These are phyloP conservation scores for Myriosclerotinia duriaeana DNA, from an alignment of 2,329 filamentous ascomycete species.

Conservation along the genomic window DNA sequence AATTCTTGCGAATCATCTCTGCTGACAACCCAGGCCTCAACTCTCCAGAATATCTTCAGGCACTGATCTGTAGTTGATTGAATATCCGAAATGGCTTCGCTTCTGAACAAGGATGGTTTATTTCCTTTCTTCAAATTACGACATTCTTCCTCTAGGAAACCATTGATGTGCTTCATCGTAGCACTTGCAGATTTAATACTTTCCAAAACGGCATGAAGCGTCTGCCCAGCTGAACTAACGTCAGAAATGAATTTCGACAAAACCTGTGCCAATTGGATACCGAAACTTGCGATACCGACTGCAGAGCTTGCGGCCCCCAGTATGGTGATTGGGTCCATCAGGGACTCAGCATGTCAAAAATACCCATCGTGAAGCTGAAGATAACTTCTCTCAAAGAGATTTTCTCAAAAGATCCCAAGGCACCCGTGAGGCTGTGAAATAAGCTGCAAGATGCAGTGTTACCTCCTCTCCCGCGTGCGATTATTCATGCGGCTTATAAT, in stretches of 20 bases:
- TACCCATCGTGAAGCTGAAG: not conserved
- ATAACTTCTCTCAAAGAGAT: not conserved
- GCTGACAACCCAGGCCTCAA: constrained; percentile 7
- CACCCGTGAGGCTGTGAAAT: not conserved
- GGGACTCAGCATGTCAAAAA: not conserved
- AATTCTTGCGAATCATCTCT: not conserved
- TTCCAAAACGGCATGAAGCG: not conserved
- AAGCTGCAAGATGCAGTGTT: not conserved
- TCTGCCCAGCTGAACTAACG: not conserved
- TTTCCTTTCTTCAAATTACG: not conserved
- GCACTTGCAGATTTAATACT: constrained; percentile 6
- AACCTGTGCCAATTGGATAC: constrained; percentile 11
- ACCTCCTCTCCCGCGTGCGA: too few relatives aligned
- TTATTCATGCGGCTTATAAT: too few relatives aligned
- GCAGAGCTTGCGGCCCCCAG: constrained; percentile 20
- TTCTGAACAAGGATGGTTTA: not conserved
- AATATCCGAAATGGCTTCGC: not conserved
- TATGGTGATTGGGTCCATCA: constrained; percentile 18
- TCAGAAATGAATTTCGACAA: constrained; percentile 9
- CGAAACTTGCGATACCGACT: constrained; percentile 16
- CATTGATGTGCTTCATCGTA: not conserved
- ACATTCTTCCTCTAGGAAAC: constrained; percentile 13
- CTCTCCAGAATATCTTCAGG: constrained; percentile 14
- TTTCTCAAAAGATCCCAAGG: too few relatives aligned
- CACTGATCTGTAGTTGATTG: constrained; percentile 1